A percentile compares a stretch with the other conserved stretches of the same genome.
Evolutionary conservation across 2,329 filamentous ascomycete species (phyloP).

Genomic region (Dactylellina parvicollis): DNA sequence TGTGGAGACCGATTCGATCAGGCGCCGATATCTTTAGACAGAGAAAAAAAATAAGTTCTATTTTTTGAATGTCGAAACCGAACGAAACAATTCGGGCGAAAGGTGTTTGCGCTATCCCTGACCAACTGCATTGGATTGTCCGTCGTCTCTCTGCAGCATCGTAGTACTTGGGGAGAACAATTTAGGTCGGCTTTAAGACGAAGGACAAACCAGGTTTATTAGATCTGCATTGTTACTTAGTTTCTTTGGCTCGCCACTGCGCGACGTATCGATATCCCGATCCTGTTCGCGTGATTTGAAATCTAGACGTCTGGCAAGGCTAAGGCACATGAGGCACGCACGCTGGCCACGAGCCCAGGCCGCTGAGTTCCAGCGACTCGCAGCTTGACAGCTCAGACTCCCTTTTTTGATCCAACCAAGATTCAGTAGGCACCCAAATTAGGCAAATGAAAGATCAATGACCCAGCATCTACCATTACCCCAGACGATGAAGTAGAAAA

Average conservation of each 20-base stretch:
- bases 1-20: slow-evolving; percentile 14
- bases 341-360: background rate
- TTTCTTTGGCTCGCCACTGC: background rate
- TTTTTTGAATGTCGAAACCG: background rate
- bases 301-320: background rate
- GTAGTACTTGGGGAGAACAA: no score
- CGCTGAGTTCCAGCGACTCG: background rate
- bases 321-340: background rate
- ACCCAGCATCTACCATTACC: background rate
- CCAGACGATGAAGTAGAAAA: background rate
- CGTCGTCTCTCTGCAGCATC: no score
- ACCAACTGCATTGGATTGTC: background rate
- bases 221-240: no score
- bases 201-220: no score
- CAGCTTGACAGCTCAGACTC: slow-evolving; percentile 7
- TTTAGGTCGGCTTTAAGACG: no score
- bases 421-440: background rate
- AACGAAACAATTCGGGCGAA: background rate
- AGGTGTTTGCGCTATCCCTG: background rate
- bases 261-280: background rate
- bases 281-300: background rate
- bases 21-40: slow-evolving; percentile 11
- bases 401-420: background rate
- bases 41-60: background rate
- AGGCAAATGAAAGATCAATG: background rate